A percentile compares a stretch with the other conserved stretches of the same genome.
Evolutionary conservation across 148 eudicot genomes (phyloP).

Genomic region (Chenopodium album): DNA sequence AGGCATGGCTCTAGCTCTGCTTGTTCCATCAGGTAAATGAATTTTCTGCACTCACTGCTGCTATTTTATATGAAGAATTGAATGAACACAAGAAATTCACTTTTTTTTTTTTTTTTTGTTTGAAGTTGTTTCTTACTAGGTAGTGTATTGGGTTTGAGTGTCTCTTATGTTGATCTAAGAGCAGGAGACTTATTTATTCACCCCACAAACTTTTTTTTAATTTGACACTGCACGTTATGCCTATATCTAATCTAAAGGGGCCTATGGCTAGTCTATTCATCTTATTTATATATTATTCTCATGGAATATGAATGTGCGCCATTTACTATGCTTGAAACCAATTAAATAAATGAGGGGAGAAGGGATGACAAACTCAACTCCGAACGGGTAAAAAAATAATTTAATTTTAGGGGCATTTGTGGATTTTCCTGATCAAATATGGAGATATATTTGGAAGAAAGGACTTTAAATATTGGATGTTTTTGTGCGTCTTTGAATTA

Average conservation of each 20-base stretch:
- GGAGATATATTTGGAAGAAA: not conserved
- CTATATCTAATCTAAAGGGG: slow-evolving; percentile 34
- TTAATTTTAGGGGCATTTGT: not conserved
- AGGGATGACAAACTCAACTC: not conserved
- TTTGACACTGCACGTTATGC: slow-evolving; percentile 40
- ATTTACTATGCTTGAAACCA: slow-evolving; percentile 23
- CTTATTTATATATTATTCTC: slow-evolving; percentile 26
- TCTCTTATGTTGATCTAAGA: slow-evolving; percentile 29
- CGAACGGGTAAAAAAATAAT: too few species aligned
- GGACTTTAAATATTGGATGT: not conserved
- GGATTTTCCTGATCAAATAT: not conserved
- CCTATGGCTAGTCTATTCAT: slow-evolving; percentile 38
- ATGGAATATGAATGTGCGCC: slow-evolving; percentile 37
- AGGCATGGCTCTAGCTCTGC: slow-evolving; percentile 33
- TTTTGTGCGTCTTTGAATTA: not conserved
- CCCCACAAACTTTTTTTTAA: slow-evolving; percentile 21
- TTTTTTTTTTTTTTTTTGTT: not conserved
- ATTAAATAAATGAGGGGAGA: not conserved
- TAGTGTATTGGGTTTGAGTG: slow-evolving; percentile 22
- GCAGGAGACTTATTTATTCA: slow-evolving; percentile 37
- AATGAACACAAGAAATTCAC: slow-evolving; percentile 11
- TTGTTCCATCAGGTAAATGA: slow-evolving; percentile 32
- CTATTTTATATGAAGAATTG: slow-evolving; percentile 16
- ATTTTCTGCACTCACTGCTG: slow-evolving; percentile 3
- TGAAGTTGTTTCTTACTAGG: slow-evolving; percentile 3